Conservation (phyloP, 116 monocot genomes). For the Iris pallida region DNA sequence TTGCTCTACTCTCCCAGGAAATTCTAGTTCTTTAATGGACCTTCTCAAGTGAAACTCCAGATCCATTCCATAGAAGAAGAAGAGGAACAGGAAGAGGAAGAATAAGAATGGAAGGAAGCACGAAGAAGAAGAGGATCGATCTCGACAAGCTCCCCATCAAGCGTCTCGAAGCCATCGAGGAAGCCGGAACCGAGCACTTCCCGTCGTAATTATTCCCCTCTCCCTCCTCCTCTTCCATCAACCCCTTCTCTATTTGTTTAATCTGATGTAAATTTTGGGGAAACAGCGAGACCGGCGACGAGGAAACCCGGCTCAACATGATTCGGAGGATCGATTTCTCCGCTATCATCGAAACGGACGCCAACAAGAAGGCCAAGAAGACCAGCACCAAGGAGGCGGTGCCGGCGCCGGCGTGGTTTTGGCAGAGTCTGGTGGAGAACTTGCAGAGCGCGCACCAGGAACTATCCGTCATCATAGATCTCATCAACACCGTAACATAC, state of each 20-base stretch:
- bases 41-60: too few relatives aligned
- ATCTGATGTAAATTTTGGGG: background rate
- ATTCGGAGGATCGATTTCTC: slow-evolving; percentile 88
- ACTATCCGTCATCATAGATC: slow-evolving; percentile 50
- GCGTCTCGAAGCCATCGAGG: slow-evolving; percentile 77
- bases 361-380: slow-evolving; percentile 52
- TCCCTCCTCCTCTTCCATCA: background rate
- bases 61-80: too few relatives aligned
- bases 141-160: slow-evolving; percentile 94
- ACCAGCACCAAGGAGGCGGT: slow-evolving; percentile 25
- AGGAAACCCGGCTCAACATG: slow-evolving; percentile 68
- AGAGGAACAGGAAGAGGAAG: too few relatives aligned
- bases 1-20: too few relatives aligned
- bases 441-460: slow-evolving; percentile 59
- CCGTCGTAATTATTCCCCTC: slow-evolving; percentile 37
- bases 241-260: background rate
- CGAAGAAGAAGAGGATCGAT: slow-evolving; percentile 37
- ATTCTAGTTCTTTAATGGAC: too few relatives aligned
- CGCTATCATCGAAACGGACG: slow-evolving; percentile 51
- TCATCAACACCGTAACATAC: slow-evolving; percentile 51
- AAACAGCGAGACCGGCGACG: slow-evolving; percentile 55
- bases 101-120: too few relatives aligned
- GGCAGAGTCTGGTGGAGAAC: slow-evolving; percentile 79
- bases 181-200: slow-evolving; percentile 72
- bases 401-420: slow-evolving; percentile 38